Evolutionary conservation across 108 stramenopile genomes (phyloP).

Genomic region (Skeletonema costatum): DNA sequence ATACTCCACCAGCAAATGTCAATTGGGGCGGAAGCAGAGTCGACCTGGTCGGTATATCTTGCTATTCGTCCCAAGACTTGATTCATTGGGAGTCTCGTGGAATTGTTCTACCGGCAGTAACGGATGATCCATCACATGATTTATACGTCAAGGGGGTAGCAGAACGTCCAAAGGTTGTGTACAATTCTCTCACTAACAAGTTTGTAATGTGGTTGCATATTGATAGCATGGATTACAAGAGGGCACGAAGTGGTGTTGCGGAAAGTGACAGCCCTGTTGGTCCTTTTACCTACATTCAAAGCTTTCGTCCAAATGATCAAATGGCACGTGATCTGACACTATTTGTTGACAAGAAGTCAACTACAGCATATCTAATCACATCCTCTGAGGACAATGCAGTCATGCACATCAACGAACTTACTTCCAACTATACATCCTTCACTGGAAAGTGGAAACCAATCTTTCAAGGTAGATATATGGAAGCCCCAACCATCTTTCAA

Average conservation of each 20-base stretch:
- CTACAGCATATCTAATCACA: constrained; percentile 15
- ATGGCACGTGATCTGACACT: constrained; percentile 26
- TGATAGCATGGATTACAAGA: constrained; percentile 22
- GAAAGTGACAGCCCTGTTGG: constrained; percentile 15
- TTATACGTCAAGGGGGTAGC: background rate
- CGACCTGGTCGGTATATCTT: constrained; percentile 21
- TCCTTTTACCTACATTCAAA: constrained; percentile 9
- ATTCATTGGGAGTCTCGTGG: constrained; percentile 16
- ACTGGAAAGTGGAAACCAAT: constrained; percentile 13
- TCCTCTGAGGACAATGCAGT: constrained; percentile 29
- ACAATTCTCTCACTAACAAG: constrained; percentile 17
- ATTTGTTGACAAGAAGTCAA: constrained; percentile 12
- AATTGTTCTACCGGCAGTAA: constrained; percentile 8
- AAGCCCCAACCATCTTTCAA: constrained; percentile 26
- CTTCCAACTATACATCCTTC: constrained; percentile 15
- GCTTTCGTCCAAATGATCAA: constrained; percentile 24
- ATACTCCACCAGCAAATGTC: constrained; percentile 14
- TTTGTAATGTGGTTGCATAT: constrained; percentile 37
- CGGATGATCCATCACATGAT: constrained; percentile 22
- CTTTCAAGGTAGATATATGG: constrained; percentile 16
- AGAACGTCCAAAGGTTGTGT: constrained; percentile 28
- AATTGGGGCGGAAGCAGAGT: constrained; percentile 31
- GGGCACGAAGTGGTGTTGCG: constrained; percentile 19
- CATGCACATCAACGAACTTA: constrained; percentile 20
- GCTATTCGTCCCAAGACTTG: constrained; percentile 17